These are phyloP conservation scores for Arthrobotrys musiformis DNA, from an alignment of 2,329 filamentous ascomycete species.

Conservation along the genomic window DNA sequence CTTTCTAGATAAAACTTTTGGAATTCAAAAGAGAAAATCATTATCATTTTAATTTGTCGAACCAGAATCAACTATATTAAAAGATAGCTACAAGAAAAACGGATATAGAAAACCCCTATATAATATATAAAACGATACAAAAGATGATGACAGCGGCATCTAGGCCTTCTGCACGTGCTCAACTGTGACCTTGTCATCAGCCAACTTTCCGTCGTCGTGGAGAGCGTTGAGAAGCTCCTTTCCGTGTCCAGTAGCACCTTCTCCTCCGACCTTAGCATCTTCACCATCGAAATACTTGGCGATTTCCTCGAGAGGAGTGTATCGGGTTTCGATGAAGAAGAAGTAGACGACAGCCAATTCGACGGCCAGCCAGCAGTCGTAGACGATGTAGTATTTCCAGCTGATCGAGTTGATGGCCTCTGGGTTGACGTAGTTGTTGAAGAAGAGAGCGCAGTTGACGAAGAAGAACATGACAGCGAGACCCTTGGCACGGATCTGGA, in stretches of 20 bases:
- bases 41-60: slow-evolving; percentile 37
- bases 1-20: background rate
- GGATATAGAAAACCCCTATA: slow-evolving; percentile 4
- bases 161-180: slow-evolving; percentile 55
- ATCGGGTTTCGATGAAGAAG: slow-evolving; percentile 65
- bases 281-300: slow-evolving; percentile 65
- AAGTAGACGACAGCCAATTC: slow-evolving; percentile 65
- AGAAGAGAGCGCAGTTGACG: slow-evolving; percentile 66
- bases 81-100: slow-evolving; percentile 48
- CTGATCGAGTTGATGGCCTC: slow-evolving; percentile 64
- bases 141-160: background rate
- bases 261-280: slow-evolving; percentile 60
- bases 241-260: slow-evolving; percentile 53
- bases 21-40: slow-evolving; percentile 4
- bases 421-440: slow-evolving; percentile 66
- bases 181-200: slow-evolving; percentile 47
- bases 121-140: slow-evolving; percentile 24
- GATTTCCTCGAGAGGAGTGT: slow-evolving; percentile 65
- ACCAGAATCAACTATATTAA: slow-evolving; percentile 46
- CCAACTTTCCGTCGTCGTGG: slow-evolving; percentile 56
- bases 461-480: slow-evolving; percentile 65
- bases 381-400: slow-evolving; percentile 66
- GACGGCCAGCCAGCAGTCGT: slow-evolving; percentile 64
- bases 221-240: slow-evolving; percentile 56
- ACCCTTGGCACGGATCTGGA: slow-evolving; percentile 65